Evolutionary conservation across 306 rosid species (phyloP), one percentile per base, ranked within the genome.

Genomic region (Malus fusca): DNA sequence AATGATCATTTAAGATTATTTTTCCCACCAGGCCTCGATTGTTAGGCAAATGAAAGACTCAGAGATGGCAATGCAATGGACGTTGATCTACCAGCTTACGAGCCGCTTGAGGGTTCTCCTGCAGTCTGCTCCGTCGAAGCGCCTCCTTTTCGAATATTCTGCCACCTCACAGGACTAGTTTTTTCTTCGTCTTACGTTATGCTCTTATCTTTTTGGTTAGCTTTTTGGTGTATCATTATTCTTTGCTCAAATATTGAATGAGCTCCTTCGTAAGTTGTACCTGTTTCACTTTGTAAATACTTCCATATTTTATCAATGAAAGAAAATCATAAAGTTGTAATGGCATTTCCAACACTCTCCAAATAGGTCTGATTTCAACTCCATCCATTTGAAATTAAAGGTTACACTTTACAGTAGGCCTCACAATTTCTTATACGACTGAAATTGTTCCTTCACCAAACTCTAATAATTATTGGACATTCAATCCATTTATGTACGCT

Each of bases 41-140:
- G 84, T 90, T 67, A 85, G 98, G 84, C 97, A 92, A 78, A 92
- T 95, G 97, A 92, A 89, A 85, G 98, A 90, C 69, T 82, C 93
- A 11, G 96, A 89, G 85, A 95, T 95, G 98, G 97, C 87, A 37
- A 88, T 86, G 86, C 97, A 89, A 74, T 92, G 97, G 97, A 83
- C 93, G 46, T 82, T 95, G 84, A 92, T 87, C 77, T 95, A 95
- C 88, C 94, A 89, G 86, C 96, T 92, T 43, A 79, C 93, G 11
- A 92, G 85, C 83, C 92, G 96, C 75, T 37, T 95, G 86, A 88
- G 97, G 18, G 81, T 90, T 78, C 84, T 89, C 66, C 84, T 95
- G 25, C 97, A 95, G 60, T 88, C 94, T 6, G 89, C 87, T 48
- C 92, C 97, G 3, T 87, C 91, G 72, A 83, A 80, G 28, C 91